These are phyloP conservation scores for Kingdonia uniflora DNA, from an alignment of 164 flowering plant species.

Conservation along the genomic window DNA sequence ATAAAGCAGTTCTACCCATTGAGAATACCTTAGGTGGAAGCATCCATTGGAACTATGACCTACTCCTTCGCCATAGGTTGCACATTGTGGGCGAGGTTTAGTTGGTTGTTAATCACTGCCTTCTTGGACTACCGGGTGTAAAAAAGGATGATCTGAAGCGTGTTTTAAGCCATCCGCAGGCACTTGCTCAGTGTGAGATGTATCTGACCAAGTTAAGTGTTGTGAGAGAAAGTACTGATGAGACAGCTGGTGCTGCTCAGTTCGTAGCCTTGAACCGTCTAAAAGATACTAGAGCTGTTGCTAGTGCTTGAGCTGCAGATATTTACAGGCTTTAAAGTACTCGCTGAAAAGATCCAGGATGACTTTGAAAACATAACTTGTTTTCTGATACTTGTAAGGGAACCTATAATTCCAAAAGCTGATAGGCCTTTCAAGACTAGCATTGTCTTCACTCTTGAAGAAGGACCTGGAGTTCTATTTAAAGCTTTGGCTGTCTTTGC, in stretches of 20 bases:
- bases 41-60: conserved; percentile 50
- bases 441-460: conserved; percentile 8
- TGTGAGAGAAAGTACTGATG: not conserved
- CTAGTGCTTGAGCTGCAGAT: conserved; percentile 2
- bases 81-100: conserved; percentile 53
- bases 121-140: conserved; percentile 36
- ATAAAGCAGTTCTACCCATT: conserved; percentile 41
- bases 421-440: conserved; percentile 6
- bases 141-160: conserved; percentile 31
- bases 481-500: conserved; percentile 4
- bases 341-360: conserved; percentile 6
- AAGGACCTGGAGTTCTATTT: conserved; percentile 5
- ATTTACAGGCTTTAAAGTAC: not conserved
- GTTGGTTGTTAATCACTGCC: conserved; percentile 42
- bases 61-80: conserved; percentile 43
- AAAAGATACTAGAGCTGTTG: conserved; percentile 2
- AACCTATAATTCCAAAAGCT: conserved; percentile 2
- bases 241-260: conserved; percentile 8
- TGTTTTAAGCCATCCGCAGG: conserved; percentile 41
- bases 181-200: conserved; percentile 6
- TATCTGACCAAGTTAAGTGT: conserved; percentile 2
- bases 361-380: conserved; percentile 3
- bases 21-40: too few species aligned
- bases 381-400: conserved; percentile 4
- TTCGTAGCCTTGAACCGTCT: not conserved